These are phyloP conservation scores for Septoria linicola DNA, from an alignment of 2,329 filamentous ascomycete species.

Conservation along the genomic window DNA sequence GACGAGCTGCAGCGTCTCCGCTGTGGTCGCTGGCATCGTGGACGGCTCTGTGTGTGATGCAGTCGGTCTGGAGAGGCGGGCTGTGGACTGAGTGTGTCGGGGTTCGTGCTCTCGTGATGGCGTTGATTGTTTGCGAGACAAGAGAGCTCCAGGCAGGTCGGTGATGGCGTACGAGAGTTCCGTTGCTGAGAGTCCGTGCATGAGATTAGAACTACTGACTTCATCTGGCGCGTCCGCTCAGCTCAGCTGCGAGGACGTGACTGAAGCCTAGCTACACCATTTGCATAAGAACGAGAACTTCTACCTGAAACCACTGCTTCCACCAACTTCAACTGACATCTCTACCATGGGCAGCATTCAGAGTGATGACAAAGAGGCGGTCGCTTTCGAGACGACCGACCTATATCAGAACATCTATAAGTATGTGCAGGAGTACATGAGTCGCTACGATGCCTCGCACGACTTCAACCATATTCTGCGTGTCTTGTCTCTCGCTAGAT, in stretches of 20 bases:
- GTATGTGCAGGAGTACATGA: constrained; percentile 71
- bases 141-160: constrained; percentile 9
- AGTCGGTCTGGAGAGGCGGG: not conserved
- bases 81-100: not conserved
- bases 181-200: not conserved
- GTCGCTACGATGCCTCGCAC: constrained; percentile 78
- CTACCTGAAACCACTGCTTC: not conserved
- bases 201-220: constrained; percentile 1
- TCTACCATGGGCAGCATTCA: constrained; percentile 6
- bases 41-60: not conserved
- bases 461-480: constrained; percentile 82
- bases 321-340: not conserved
- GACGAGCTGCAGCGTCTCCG: constrained; percentile 92
- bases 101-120: constrained; percentile 14
- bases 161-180: constrained; percentile 7
- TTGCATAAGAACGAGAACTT: not conserved
- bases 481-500: constrained; percentile 70
- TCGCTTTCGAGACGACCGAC: constrained; percentile 33
- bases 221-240: not conserved
- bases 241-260: not conserved
- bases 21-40: constrained; percentile 92
- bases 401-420: constrained; percentile 45
- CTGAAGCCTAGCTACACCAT: not conserved
- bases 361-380: not conserved
- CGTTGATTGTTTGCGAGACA: not conserved